Conservation (phyloP, 129 eudicot species). For the Tanacetum coccineum region DNA sequence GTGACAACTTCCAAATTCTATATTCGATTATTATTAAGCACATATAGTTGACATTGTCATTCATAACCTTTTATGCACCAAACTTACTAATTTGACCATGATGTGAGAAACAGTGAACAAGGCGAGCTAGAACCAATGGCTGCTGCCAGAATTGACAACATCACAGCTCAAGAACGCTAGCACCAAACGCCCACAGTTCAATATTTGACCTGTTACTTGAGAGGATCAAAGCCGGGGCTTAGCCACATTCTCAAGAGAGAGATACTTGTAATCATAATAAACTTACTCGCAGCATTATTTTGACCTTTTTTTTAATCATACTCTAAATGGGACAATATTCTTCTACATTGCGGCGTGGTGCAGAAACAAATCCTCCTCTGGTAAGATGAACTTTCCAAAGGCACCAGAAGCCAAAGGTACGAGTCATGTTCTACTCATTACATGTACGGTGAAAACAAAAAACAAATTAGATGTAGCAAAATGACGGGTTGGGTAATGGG, state of each 20-base stretch:
- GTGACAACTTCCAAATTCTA: neutral
- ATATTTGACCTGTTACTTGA: slow-evolving; percentile 68
- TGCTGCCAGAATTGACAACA: slow-evolving; percentile 63
- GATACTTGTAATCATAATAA: slow-evolving; percentile 47
- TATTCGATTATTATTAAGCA: neutral
- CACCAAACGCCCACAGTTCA: slow-evolving; percentile 32
- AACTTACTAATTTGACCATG: neutral
- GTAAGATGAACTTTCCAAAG: slow-evolving; percentile 76
- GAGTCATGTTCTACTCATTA: neutral
- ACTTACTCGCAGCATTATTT: neutral
- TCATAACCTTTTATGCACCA: neutral
- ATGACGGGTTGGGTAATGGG: neutral
- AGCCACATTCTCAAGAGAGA: slow-evolving; percentile 73
- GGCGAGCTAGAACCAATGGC: slow-evolving; percentile 80
- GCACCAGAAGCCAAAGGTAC: slow-evolving; percentile 97
- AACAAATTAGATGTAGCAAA: neutral
- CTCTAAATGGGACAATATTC: slow-evolving; percentile 6
- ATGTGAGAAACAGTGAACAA: slow-evolving; percentile 49
- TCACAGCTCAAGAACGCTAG: slow-evolving; percentile 63
- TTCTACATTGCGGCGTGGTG: slow-evolving; percentile 16
- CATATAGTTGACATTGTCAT: neutral
- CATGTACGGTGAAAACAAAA: no score
- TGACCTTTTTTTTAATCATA: no score
- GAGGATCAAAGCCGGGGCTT: slow-evolving; percentile 75
- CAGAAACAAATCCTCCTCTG: slow-evolving; percentile 83